Evolutionary conservation across 2,329 filamentous ascomycete species (phyloP), one percentile per base, ranked within the genome.

Genomic region (Alternaria sp.): DNA sequence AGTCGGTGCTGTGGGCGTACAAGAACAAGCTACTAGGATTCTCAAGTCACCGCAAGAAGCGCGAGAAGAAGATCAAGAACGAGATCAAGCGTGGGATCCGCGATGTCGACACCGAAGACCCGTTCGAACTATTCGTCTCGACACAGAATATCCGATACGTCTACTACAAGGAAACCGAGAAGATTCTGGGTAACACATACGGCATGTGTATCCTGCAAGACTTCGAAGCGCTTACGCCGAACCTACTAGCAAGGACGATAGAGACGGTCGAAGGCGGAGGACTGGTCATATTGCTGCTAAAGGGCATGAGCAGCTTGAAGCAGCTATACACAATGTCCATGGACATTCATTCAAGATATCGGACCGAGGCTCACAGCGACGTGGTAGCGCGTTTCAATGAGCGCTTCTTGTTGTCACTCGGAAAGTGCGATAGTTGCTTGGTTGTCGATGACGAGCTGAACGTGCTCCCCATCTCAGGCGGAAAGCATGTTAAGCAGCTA

Each of bases 121-220:
- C 95, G 0, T 99, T 99, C 83, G 95, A 99, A 81, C 87, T 98
- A 55, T 99, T 98, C 81, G 91, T 98, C 71, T 95, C 93, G 59
- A 89, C 97, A 58, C 92, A 98, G 82, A 93, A 97, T 80, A 97
- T 99, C 78, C 91, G 95, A 79, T 99, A 99, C 86, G 93, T 95
- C 59, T 99, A 97, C 85, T 99, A 99, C 85, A 99, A 99, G 82
- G 95, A 99, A 83, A 98, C 95, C 28, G 95, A 99, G 75, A 98
- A 97, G 85, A 97, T 99, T 75, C 81, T 98, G 57, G 95, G 95
- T 78, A 96, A 98, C 79, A 99, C 95, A 43, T 99, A 95, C 76
- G 94, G 94, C 76, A 97, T 97, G 92, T 97, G 93, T 78, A 96
- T 99, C 66, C 82, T 99, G 69, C 95, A 99, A 79, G 95, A 99